Evolutionary conservation across 441 rosid genomes (phyloP).

Genomic region (Adansonia grandidieri): DNA sequence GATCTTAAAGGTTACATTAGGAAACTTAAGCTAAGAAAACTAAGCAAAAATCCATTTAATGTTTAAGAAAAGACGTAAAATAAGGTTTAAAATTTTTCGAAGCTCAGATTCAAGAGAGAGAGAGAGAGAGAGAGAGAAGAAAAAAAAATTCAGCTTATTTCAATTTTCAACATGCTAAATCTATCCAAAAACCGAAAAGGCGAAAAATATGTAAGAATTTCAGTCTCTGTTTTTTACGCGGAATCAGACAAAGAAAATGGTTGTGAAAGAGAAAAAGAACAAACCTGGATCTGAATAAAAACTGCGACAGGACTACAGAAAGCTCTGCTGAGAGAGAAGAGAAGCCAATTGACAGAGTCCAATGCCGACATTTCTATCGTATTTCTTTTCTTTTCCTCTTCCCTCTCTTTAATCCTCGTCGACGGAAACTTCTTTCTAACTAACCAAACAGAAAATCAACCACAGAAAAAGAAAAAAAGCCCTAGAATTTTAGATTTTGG

Average conservation of each 20-base stretch:
- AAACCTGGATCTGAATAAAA: slow-evolving; percentile 95
- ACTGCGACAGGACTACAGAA: slow-evolving; percentile 72
- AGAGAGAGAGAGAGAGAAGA: background rate
- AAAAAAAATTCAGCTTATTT: background rate
- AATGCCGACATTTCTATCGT: slow-evolving; percentile 46
- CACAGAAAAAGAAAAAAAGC: slow-evolving; percentile 10
- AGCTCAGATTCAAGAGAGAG: background rate
- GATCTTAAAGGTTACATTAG: background rate
- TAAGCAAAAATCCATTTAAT: slow-evolving; percentile 2
- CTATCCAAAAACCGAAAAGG: background rate
- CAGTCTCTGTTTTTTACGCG: background rate
- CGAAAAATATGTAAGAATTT: background rate
- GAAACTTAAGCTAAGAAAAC: background rate
- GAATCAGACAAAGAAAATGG: background rate
- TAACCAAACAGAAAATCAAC: slow-evolving; percentile 1
- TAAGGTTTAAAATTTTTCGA: background rate
- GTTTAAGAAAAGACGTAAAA: background rate
- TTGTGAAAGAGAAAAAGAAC: slow-evolving; percentile 12
- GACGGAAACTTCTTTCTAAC: background rate
- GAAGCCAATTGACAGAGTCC: slow-evolving; percentile 70
- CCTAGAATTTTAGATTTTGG: slow-evolving; percentile 27
- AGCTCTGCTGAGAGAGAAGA: slow-evolving; percentile 80
- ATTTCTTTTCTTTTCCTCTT: background rate
- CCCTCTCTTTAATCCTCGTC: slow-evolving; percentile 16
- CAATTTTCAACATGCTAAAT: background rate